phyloP scores from a whole-genome alignment of 129 eudicot species.

The Flaveria trinervia region DNA sequence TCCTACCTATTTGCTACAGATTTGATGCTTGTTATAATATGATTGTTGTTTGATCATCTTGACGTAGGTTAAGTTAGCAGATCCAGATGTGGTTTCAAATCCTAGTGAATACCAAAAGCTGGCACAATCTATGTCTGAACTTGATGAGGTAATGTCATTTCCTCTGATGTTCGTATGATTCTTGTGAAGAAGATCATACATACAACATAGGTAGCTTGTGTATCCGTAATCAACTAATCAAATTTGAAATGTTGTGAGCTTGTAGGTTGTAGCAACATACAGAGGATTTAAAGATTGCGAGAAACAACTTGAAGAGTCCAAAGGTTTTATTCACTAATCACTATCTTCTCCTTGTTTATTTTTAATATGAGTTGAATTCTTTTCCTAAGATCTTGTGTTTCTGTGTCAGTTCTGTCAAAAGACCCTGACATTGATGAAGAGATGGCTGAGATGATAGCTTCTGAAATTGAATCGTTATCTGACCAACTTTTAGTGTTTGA shows the following conservation, averaged over 20 bases:
- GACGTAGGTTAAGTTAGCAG: slow-evolving; percentile 79
- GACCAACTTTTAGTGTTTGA: slow-evolving; percentile 61
- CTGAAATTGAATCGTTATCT: slow-evolving; percentile 69
- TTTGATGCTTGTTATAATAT: slow-evolving; percentile 18
- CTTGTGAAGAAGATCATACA: background rate
- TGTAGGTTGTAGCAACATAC: slow-evolving; percentile 78
- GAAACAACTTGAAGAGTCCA: slow-evolving; percentile 90
- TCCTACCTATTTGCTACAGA: background rate
- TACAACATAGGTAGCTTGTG: background rate
- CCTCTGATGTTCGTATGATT: slow-evolving; percentile 1
- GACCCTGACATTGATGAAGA: slow-evolving; percentile 85
- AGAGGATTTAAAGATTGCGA: slow-evolving; percentile 84
- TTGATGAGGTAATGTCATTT: slow-evolving; percentile 59
- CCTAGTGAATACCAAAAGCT: slow-evolving; percentile 91
- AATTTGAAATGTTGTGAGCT: slow-evolving; percentile 22
- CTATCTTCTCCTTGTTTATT: background rate
- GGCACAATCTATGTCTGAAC: slow-evolving; percentile 90
- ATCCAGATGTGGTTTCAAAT: slow-evolving; percentile 94
- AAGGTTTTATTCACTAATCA: slow-evolving; percentile 53
- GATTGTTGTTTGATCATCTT: slow-evolving; percentile 15
- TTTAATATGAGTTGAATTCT: background rate
- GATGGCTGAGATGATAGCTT: slow-evolving; percentile 91
- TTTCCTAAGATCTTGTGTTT: slow-evolving; percentile 14
- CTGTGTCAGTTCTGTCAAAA: slow-evolving; percentile 62
- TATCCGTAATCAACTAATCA: slow-evolving; percentile 3